These are phyloP conservation scores for Penicillium herquei DNA, from an alignment of 495 filamentous ascomycete genomes.

Conservation along the genomic window DNA sequence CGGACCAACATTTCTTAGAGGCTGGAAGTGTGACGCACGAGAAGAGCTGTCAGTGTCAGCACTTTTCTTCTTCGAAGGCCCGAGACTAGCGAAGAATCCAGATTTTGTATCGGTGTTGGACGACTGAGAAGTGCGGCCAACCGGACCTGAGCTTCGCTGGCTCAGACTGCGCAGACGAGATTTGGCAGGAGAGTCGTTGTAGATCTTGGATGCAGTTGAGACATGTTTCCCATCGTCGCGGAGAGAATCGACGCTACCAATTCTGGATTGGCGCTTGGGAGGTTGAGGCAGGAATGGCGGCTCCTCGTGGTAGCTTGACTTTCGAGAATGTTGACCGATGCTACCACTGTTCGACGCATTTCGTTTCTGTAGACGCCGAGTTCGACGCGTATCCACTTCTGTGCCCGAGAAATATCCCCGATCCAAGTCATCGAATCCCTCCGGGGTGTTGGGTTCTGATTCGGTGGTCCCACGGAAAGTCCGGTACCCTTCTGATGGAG, in stretches of 20 bases:
- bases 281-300: conserved; percentile 46
- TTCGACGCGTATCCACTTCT: conserved; percentile 69
- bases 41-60: conserved; percentile 54
- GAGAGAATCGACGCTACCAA: conserved; percentile 67
- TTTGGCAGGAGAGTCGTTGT: conserved; percentile 52
- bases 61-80: conserved; percentile 43
- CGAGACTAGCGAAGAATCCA: conserved; percentile 51
- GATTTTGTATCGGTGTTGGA: conserved; percentile 44
- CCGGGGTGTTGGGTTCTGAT: conserved; percentile 30
- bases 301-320: conserved; percentile 73
- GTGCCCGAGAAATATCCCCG: conserved; percentile 92
- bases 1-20: conserved; percentile 37
- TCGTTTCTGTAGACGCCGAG: conserved; percentile 76
- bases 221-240: conserved; percentile 39
- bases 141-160: conserved; percentile 33
- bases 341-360: conserved; percentile 49
- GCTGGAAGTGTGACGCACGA: conserved; percentile 39
- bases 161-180: conserved; percentile 48
- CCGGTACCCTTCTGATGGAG: conserved; percentile 14
- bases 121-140: conserved; percentile 41
- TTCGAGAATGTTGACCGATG: conserved; percentile 51
- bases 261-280: conserved; percentile 71
- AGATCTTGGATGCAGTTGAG: conserved; percentile 52
- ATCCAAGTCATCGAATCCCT: conserved; percentile 62
- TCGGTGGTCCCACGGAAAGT: conserved; percentile 25